phyloP scores from a whole-genome alignment of 768 basidiomycete genomes.

The Boletus fagicola region DNA sequence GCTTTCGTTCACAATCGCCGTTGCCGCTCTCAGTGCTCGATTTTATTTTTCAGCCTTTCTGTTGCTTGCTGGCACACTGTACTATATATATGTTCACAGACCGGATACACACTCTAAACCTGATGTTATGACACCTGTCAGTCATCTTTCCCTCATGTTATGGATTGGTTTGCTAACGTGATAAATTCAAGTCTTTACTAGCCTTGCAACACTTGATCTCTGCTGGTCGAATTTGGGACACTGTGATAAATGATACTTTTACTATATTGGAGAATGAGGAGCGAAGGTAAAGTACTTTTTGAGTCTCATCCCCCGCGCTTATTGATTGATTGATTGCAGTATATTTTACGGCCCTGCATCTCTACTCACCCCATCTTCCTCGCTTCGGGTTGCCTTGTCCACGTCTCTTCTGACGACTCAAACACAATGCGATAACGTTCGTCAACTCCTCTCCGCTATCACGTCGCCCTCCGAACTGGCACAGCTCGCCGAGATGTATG shows the following conservation, averaged over 20 bases:
- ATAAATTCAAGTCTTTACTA: constrained; percentile 51
- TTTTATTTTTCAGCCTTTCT: constrained; percentile 42
- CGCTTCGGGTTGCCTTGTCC: constrained; percentile 66
- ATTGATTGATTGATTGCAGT: constrained; percentile 20
- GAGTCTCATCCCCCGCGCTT: background rate
- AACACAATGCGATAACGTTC: constrained; percentile 78
- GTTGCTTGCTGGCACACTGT: constrained; percentile 38
- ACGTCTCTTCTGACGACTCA: constrained; percentile 75
- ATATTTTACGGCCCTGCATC: constrained; percentile 42
- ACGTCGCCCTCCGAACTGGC: constrained; percentile 69
- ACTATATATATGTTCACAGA: constrained; percentile 40
- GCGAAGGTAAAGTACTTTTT: constrained; percentile 45
- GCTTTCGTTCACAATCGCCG: constrained; percentile 37
- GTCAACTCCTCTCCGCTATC: constrained; percentile 73
- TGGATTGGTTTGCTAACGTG: constrained; percentile 1
- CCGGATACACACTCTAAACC: constrained; percentile 33
- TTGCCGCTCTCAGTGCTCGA: constrained; percentile 44
- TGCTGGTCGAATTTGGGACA: constrained; percentile 72
- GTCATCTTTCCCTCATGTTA: constrained; percentile 24
- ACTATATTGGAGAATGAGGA: constrained; percentile 68
- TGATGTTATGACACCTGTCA: constrained; percentile 53
- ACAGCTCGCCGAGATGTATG: constrained; percentile 86
- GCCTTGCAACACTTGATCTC: constrained; percentile 65
- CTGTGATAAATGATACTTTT: constrained; percentile 68
- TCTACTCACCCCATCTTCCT: constrained; percentile 29